These are phyloP conservation scores for Teratosphaeria pseudoeucalypti DNA, from an alignment of 2,329 filamentous ascomycete species.

Conservation along the genomic window DNA sequence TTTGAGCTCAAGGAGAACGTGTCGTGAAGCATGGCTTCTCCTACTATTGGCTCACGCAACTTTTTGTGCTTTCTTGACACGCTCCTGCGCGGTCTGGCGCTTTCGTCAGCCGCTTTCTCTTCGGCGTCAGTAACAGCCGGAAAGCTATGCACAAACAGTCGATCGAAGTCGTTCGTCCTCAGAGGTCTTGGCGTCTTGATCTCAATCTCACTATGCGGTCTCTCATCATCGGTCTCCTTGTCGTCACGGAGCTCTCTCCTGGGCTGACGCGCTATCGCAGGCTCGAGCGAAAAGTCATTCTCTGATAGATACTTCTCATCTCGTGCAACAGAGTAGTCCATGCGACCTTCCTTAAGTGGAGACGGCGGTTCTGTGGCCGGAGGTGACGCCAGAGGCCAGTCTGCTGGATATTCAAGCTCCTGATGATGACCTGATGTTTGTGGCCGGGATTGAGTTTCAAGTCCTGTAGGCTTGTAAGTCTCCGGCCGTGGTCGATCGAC, in stretches of 20 bases:
- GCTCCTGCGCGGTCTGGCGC: neutral
- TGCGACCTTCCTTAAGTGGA: slow-evolving; percentile 4
- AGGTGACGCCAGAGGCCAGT: slow-evolving; percentile 16
- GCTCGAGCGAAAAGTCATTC: neutral
- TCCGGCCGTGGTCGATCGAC: neutral
- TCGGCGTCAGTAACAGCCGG: slow-evolving; percentile 6
- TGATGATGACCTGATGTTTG: neutral
- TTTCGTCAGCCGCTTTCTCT: neutral
- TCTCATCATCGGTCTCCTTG: neutral
- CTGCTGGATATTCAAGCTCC: slow-evolving; percentile 8
- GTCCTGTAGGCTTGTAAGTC: slow-evolving; percentile 5
- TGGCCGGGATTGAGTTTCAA: neutral
- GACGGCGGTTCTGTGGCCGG: slow-evolving; percentile 1
- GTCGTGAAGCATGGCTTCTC: neutral
- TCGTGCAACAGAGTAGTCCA: neutral
- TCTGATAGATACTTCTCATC: neutral
- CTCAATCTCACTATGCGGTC: slow-evolving; percentile 5
- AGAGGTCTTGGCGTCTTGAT: slow-evolving; percentile 14
- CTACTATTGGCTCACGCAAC: neutral
- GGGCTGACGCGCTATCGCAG: neutral
- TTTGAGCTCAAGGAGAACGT: neutral
- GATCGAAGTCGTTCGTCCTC: slow-evolving; percentile 22
- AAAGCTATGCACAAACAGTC: slow-evolving; percentile 23
- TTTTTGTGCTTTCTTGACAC: neutral
- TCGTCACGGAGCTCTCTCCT: neutral